Conservation (phyloP, 2,329 filamentous ascomycete species). For the Fusarium temperatum region DNA sequence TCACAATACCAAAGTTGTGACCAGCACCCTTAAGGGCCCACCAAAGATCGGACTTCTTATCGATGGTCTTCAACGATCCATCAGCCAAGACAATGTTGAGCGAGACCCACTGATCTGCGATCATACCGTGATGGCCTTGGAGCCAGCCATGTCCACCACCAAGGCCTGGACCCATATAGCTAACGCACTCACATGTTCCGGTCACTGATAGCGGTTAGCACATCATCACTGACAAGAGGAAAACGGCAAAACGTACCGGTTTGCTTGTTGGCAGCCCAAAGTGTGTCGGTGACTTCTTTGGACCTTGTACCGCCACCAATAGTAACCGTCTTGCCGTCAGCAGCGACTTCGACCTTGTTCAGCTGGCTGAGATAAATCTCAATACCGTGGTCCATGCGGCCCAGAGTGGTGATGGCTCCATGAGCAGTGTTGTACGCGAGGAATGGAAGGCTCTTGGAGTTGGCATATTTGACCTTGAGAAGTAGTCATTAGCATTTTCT, state of each 20-base stretch:
- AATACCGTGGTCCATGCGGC: slow-evolving; percentile 59
- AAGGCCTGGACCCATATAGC: slow-evolving; percentile 43
- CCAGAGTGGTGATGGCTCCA: slow-evolving; percentile 59
- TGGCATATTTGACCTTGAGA: slow-evolving; percentile 53
- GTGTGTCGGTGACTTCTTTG: slow-evolving; percentile 55
- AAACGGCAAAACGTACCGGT: slow-evolving; percentile 47
- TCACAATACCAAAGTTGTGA: slow-evolving; percentile 48
- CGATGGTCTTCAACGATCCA: slow-evolving; percentile 37
- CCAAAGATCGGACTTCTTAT: slow-evolving; percentile 45
- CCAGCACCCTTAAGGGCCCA: slow-evolving; percentile 50
- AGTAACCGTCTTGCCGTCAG: slow-evolving; percentile 56
- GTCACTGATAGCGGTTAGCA: slow-evolving; percentile 25
- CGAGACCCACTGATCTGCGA: slow-evolving; percentile 47
- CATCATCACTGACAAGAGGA: too few relatives aligned
- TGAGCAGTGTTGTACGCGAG: slow-evolving; percentile 63
- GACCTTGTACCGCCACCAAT: slow-evolving; percentile 59
- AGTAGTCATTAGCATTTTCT: not conserved
- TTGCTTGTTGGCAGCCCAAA: slow-evolving; percentile 62
- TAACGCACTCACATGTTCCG: slow-evolving; percentile 42
- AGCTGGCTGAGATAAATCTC: slow-evolving; percentile 59
- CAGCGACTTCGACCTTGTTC: slow-evolving; percentile 52
- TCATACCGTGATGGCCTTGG: slow-evolving; percentile 44
- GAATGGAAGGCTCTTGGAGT: slow-evolving; percentile 57
- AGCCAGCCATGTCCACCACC: slow-evolving; percentile 46
- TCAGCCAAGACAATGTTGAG: slow-evolving; percentile 47